Evolutionary conservation across 345 rosid genomes (phyloP).

Genomic region (Streptanthus diversifolius): DNA sequence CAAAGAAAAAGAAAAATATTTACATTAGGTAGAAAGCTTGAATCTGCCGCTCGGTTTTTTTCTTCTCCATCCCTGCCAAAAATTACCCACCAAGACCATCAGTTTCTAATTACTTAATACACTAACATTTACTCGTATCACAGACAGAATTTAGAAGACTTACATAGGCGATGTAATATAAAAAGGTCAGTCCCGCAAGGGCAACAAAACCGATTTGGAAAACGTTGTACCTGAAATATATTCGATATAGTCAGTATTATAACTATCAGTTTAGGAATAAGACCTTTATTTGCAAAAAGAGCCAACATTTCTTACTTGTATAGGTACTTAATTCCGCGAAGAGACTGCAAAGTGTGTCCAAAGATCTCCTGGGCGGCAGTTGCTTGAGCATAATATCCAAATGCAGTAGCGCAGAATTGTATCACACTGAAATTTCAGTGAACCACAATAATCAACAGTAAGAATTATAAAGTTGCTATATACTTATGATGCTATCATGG

Average conservation of each 20-base stretch:
- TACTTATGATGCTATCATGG: constrained; percentile 5
- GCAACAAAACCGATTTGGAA: constrained; percentile 78
- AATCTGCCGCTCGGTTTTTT: constrained; percentile 72
- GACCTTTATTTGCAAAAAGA: background rate
- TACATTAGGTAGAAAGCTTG: constrained; percentile 60
- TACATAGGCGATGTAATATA: constrained; percentile 80
- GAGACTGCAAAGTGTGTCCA: constrained; percentile 95
- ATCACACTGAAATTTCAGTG: constrained; percentile 64
- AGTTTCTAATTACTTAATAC: background rate
- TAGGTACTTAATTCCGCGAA: constrained; percentile 83
- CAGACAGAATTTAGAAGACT: constrained; percentile 23
- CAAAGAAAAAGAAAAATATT: background rate
- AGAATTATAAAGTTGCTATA: background rate
- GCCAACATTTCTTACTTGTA: constrained; percentile 63
- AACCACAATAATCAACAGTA: constrained; percentile 2
- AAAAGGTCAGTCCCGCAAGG: constrained; percentile 82
- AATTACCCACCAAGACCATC: background rate
- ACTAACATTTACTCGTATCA: background rate
- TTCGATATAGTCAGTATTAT: background rate
- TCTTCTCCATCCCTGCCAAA: constrained; percentile 87
- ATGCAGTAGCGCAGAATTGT: constrained; percentile 89
- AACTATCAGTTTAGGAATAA: background rate
- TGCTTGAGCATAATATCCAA: constrained; percentile 96
- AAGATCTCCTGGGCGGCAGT: constrained; percentile 96
- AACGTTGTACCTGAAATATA: constrained; percentile 68